Evolutionary conservation across 768 basidiomycete species (phyloP), one percentile per base, ranked within the genome.

Genomic region (Suillus alpinus): DNA sequence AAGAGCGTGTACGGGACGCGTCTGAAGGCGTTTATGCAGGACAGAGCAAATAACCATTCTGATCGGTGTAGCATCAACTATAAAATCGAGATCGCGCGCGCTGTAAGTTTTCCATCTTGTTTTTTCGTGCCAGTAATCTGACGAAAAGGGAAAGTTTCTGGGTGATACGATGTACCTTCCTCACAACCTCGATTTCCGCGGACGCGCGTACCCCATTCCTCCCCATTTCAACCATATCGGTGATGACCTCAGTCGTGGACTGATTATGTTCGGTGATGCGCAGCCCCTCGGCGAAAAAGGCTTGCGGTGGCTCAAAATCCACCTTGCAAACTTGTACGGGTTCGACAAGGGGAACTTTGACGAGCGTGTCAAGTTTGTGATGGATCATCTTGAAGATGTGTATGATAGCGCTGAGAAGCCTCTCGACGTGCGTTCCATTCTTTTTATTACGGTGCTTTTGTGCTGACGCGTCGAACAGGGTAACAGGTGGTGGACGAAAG

Each of bases 111-210:
- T 58, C 50, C 12, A 39, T 57, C 26, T 36, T 53, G 50, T 46
- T 32, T 49, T 29, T 58, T 46, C 41, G 44, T 46, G 41, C 6
- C 31, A 47, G 14, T 6, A 36, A 61, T 41, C 51, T 63, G 26
- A 61, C 50, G 8, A 10, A 55, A 18, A 43, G 61, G 2, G 31
- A 3, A 60, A 93, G 88, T 97, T 95, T 82, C 78, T 95, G 56
- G 85, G 86, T 58, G 96, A 97, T 66, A 85, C 78, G 0, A 88
- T 98, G 72, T 98, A 94, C 75, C 80, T 95, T 55, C 95, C 96
- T 0, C 96, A 98, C 74, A 98, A 97, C 73, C 79, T 98, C 67
- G 97, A 99, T 75, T 99, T 98, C 82, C 87, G 96, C 62, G 97
- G 97, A 8, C 89, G 96, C 57, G 94, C 96, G 0, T 99, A 99